phyloP scores from a whole-genome alignment of 108 stramenopile genomes.

The Asterionellopsis glacialis region DNA sequence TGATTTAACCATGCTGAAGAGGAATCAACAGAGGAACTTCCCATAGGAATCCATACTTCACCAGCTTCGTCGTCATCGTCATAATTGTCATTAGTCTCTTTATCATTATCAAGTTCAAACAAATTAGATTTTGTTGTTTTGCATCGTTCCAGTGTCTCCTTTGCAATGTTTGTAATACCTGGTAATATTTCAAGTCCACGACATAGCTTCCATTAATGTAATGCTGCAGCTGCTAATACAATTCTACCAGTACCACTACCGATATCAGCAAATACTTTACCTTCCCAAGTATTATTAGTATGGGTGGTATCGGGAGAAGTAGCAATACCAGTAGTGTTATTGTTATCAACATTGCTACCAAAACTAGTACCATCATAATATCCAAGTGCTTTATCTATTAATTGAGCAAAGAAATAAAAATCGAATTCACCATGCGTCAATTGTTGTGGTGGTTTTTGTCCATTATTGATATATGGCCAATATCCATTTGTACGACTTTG shows the following conservation, averaged over 20 bases:
- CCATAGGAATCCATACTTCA: not conserved
- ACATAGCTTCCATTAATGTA: conserved; percentile 59
- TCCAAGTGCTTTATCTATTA: conserved; percentile 46
- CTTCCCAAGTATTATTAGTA: conserved; percentile 15
- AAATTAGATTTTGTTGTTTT: not conserved
- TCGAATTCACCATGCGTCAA: conserved; percentile 85
- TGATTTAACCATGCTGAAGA: not conserved
- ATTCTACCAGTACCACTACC: conserved; percentile 79
- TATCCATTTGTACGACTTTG: conserved; percentile 75
- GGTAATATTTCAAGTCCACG: conserved; percentile 64
- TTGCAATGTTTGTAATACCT: conserved; percentile 48
- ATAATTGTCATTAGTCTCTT: conserved; percentile 1
- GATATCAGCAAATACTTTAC: conserved; percentile 64
- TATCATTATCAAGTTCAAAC: not conserved
- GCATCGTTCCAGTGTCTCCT: conserved; percentile 29
- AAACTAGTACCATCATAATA: conserved; percentile 5
- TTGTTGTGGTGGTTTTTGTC: conserved; percentile 60
- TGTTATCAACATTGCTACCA: not conserved
- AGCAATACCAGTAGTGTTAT: conserved; percentile 1
- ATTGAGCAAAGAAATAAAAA: conserved; percentile 55
- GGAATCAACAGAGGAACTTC: not conserved
- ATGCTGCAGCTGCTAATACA: conserved; percentile 63
- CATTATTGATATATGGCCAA: conserved; percentile 64
- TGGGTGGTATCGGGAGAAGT: not conserved
- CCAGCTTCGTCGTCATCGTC: conserved; percentile 7